Conservation (phyloP, 2,329 filamentous ascomycete species). For the Colletotrichum nymphaeae region DNA sequence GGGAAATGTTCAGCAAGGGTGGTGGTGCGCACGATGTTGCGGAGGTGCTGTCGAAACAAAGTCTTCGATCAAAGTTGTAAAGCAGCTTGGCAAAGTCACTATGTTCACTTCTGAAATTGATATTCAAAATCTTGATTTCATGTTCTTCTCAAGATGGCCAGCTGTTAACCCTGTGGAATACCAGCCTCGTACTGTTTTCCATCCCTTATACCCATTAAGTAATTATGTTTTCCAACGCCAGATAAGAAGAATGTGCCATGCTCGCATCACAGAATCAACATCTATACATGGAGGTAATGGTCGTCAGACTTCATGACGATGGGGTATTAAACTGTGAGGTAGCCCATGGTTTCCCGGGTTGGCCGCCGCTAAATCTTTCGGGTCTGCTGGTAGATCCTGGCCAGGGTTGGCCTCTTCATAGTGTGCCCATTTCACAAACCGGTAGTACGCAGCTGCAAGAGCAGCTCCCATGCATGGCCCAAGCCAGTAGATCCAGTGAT, state of each 20-base stretch:
- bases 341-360: neutral
- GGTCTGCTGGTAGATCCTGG: slow-evolving; percentile 43
- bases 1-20: slow-evolving; percentile 66
- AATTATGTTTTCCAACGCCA: neutral
- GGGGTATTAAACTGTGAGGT: neutral
- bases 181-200: neutral
- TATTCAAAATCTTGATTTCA: neutral
- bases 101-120: too few species aligned
- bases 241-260: neutral
- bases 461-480: slow-evolving; percentile 56
- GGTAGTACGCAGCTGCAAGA: slow-evolving; percentile 54
- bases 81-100: neutral
- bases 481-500: slow-evolving; percentile 60
- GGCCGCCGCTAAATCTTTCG: neutral
- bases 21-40: slow-evolving; percentile 56
- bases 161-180: neutral
- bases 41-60: slow-evolving; percentile 31
- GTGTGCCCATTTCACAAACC: slow-evolving; percentile 55
- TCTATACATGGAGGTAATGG: neutral
- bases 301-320: neutral
- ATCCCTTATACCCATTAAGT: too few species aligned
- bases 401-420: slow-evolving; percentile 54
- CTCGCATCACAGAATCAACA: neutral
- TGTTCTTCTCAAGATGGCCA: neutral
- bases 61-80: neutral